Evolutionary conservation across 306 rosid species (phyloP), one percentile per base, ranked within the genome.

Genomic region (Glycyrrhiza uralensis): DNA sequence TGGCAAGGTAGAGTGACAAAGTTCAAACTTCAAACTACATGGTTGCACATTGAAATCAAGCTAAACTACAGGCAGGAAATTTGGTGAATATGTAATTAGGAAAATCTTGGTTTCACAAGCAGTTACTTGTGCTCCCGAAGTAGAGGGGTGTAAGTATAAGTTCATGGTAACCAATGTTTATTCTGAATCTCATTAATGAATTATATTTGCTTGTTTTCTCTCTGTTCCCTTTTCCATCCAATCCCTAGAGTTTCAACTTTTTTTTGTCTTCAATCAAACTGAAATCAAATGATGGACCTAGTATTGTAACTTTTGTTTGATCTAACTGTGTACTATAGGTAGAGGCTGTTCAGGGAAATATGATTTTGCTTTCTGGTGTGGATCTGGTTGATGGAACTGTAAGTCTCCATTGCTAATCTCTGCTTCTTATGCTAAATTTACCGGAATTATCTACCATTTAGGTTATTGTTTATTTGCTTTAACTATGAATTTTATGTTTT

Each of bases 341-440:
- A 80, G 97, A 91, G 79, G 92, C 90, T 49, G 84, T 94, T 30
- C 80, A 86, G 69, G 95, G 87, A 76, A 79, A 88, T 89, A 78
- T 72, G 84, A 72, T 94, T 73, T 75, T 91, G 70, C 96, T 94
- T 32, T 91, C 98, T 79, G 95, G 98, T 51, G 96, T 78, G 72
- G 97, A 94, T 81, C 88, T 94, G 82, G 98, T 91, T 75, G 96
- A 94, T 82, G 97, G 96, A 74, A 94, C 95, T 6, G 97, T 94
- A 82, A 82, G 98, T 78, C 71, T 77, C 71, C 71, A 36, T 52
- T 82, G 75, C 57, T 79, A 29, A 36, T 80, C 29, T 55, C 19
- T 81, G 19, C 56, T 57, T 50, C 74, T 71, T 66, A 2, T 50
- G 57, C 33, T 14, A 29, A 39, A 22, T 35, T 76, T 14, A 41